Evolutionary conservation across 2,329 filamentous ascomycete species (phyloP), one percentile per base, ranked within the genome.

Genomic region (Microascus cirrosus): DNA sequence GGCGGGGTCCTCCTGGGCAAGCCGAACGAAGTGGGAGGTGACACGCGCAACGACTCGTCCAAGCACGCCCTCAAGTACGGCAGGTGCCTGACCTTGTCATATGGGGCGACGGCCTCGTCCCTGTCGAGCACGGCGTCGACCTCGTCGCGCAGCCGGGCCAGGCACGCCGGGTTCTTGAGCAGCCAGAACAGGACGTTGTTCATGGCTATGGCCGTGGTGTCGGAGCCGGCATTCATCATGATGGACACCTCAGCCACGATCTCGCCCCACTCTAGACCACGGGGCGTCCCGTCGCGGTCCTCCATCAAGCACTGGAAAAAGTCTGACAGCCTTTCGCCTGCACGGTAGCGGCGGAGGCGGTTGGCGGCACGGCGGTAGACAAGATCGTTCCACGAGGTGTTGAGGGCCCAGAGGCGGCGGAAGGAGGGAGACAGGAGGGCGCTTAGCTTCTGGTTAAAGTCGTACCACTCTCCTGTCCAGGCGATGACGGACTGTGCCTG

Each of bases 301-400:
- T 76, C 76, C 77, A 84, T 80, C 5, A 84, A 65, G 0, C 73
- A 72, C 56, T 76, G 71, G 69, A 84, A 83, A 67, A 84, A 83
- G 62, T 84, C 81, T 7, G 80, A 75, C 0, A 83, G 71, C 60
- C 77, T 78, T 65, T 84, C 80, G 25, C 80, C 80, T 0, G 68
- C 68, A 24, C 73, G 65, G 15, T 36, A n/a, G n/a, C 36, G 53
- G 4, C 24, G 12, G 3, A 54, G 24, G n/a, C 53, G 53, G 35
- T 36, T 36, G 8, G 35, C 35, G 15, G 8, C 28, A n/a, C n/a
- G n/a, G 28, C 22, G 34, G 6, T 77, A 7, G 74, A 77, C 22
- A 73, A 77, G 20, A 80, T 70, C 0, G 36, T 42, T 5, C 36
- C 36, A 42, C 3, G 4, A 4, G 6, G 36, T 42, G n/a, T n/a